Conservation (phyloP, 768 basidiomycete species). For the Serendipita sp. region DNA sequence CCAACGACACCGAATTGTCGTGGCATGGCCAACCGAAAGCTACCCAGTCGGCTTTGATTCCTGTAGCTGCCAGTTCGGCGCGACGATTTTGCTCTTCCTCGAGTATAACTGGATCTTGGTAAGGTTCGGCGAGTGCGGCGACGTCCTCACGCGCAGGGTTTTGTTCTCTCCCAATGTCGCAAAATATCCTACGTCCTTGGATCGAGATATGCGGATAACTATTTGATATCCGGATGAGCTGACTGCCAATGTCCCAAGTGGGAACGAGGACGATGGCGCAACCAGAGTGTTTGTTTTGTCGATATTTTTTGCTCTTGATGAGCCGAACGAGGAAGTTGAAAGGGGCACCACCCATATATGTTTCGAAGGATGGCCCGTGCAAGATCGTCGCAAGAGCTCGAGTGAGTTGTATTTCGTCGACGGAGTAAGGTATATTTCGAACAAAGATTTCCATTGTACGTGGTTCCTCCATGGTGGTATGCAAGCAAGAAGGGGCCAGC, state of each 20-base stretch:
- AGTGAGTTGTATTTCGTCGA: slow-evolving; percentile 40
- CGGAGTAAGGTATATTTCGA: slow-evolving; percentile 22
- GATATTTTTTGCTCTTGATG: slow-evolving; percentile 24
- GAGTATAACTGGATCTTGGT: background rate
- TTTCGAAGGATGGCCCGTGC: slow-evolving; percentile 31
- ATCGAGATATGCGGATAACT: background rate
- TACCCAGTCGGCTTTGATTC: background rate
- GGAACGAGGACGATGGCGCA: slow-evolving; percentile 36
- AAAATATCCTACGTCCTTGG: background rate
- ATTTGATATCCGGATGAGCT: background rate
- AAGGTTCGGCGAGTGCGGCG: background rate
- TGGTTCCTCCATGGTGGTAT: background rate
- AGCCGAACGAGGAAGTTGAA: slow-evolving; percentile 43
- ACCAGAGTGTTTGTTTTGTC: slow-evolving; percentile 24
- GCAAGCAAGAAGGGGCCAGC: background rate
- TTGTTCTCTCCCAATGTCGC: background rate
- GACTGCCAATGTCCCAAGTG: slow-evolving; percentile 22
- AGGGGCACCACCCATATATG: slow-evolving; percentile 23
- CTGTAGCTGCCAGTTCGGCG: background rate
- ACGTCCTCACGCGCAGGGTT: background rate
- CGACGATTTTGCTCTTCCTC: background rate
- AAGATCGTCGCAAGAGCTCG: slow-evolving; percentile 39
- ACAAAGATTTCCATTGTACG: slow-evolving; percentile 26
- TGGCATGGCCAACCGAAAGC: background rate
- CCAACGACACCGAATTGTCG: background rate